Percentiles rank a stretch among this genome's conserved stretches.
Evolutionary conservation across 495 filamentous ascomycete species (phyloP).

Genomic region (Talaromyces liani): DNA sequence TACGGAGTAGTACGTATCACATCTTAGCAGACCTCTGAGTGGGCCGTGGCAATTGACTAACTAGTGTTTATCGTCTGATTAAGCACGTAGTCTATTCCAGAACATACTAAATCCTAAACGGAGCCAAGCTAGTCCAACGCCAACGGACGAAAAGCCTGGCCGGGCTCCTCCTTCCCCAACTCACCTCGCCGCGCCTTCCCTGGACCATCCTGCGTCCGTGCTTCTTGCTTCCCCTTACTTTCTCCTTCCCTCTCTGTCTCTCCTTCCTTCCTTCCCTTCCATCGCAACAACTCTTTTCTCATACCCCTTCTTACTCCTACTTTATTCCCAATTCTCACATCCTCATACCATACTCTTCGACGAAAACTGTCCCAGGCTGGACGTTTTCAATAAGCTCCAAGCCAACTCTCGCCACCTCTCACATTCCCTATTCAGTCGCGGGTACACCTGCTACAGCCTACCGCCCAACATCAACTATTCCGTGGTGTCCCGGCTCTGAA

Average conservation of each 20-base stretch:
- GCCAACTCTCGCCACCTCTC: neutral
- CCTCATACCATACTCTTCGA: neutral
- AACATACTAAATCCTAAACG: neutral
- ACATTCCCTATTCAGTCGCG: neutral
- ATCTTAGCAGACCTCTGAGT: neutral
- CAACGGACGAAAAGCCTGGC: neutral
- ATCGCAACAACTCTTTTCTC: neutral
- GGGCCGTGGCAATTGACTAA: neutral
- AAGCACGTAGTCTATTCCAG: neutral
- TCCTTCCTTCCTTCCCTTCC: conserved; percentile 9
- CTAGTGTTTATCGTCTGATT: neutral
- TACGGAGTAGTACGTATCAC: neutral
- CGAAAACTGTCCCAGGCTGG: conserved; percentile 4
- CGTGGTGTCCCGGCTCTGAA: neutral
- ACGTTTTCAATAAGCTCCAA: neutral
- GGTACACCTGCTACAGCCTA: neutral
- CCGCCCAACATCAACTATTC: neutral
- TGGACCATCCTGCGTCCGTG: neutral
- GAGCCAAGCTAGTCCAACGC: neutral
- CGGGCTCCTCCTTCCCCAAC: conserved; percentile 2
- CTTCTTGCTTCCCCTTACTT: conserved; percentile 8
- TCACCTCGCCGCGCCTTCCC: neutral
- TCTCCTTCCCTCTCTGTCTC: conserved; percentile 8
- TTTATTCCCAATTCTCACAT: conserved; percentile 14
- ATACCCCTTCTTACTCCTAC: conserved; percentile 14